Conservation (phyloP, 768 basidiomycete genomes). For the Pisolithus microcarpus region DNA sequence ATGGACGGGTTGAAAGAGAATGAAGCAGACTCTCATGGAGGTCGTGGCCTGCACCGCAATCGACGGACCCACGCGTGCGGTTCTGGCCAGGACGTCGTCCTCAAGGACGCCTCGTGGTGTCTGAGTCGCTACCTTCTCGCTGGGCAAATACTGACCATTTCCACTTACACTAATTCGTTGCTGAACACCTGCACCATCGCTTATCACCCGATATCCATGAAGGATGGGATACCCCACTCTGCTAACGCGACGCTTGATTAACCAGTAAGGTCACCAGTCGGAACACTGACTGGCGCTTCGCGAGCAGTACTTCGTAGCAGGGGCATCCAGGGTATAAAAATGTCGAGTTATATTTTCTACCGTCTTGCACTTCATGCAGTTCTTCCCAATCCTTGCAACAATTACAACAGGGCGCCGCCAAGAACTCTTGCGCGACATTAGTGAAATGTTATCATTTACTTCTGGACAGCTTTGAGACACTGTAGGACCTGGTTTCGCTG, state of each 20-base stretch:
- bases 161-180: not conserved
- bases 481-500: too few relatives aligned
- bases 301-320: too few relatives aligned
- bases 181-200: not conserved
- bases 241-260: not conserved
- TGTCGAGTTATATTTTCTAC: too few relatives aligned
- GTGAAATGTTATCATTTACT: not conserved
- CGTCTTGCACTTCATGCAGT: too few relatives aligned
- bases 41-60: not conserved
- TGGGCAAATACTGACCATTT: not conserved
- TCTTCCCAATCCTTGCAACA: too few relatives aligned
- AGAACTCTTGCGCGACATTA: not conserved
- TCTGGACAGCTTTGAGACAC: not conserved
- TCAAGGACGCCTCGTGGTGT: conserved; percentile 20
- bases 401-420: too few relatives aligned
- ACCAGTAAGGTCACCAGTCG: too few relatives aligned
- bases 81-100: conserved; percentile 4
- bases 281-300: too few relatives aligned
- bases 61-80: not conserved
- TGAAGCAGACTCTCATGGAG: not conserved
- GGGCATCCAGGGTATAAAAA: too few relatives aligned
- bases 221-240: not conserved
- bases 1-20: not conserved
- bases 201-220: too few relatives aligned
- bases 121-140: not conserved